Conservation (phyloP, 2,329 filamentous ascomycete species). For the Sporothrix variecibatus region DNA sequence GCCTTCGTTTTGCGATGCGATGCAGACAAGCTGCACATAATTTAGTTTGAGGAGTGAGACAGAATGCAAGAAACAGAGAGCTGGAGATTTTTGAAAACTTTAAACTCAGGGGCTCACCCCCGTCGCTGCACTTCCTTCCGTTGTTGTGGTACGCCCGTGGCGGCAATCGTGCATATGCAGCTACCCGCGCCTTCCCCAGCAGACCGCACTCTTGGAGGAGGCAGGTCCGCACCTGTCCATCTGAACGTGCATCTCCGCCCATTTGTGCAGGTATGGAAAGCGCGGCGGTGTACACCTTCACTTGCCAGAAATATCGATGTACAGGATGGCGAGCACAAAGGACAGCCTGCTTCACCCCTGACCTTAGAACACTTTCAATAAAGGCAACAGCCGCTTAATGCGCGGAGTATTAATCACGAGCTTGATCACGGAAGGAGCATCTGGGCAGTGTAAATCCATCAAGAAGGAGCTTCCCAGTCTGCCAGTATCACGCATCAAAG, state of each 20-base stretch:
- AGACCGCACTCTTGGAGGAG: background rate
- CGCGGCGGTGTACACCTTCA: background rate
- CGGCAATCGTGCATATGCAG: slow-evolving; percentile 23
- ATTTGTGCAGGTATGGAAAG: background rate
- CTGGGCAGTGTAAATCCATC: background rate
- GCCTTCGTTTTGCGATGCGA: background rate
- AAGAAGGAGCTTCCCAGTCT: background rate
- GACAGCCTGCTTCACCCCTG: background rate
- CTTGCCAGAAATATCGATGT: background rate
- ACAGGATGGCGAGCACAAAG: background rate
- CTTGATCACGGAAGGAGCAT: background rate
- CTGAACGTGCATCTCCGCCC: background rate
- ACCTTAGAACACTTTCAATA: background rate
- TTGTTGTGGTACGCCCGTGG: background rate
- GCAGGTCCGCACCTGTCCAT: slow-evolving; percentile 6
- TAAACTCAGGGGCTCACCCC: background rate
- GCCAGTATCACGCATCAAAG: background rate
- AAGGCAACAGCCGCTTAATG: background rate
- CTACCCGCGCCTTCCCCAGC: slow-evolving; percentile 13
- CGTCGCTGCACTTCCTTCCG: background rate
- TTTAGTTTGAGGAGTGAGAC: background rate
- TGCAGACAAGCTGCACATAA: background rate
- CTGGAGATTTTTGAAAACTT: background rate
- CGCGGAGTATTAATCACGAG: background rate
- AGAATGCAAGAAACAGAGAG: slow-evolving; percentile 1